These are phyloP conservation scores for Ajuga chamaepitys DNA, from an alignment of 257 asterid species.

Conservation along the genomic window DNA sequence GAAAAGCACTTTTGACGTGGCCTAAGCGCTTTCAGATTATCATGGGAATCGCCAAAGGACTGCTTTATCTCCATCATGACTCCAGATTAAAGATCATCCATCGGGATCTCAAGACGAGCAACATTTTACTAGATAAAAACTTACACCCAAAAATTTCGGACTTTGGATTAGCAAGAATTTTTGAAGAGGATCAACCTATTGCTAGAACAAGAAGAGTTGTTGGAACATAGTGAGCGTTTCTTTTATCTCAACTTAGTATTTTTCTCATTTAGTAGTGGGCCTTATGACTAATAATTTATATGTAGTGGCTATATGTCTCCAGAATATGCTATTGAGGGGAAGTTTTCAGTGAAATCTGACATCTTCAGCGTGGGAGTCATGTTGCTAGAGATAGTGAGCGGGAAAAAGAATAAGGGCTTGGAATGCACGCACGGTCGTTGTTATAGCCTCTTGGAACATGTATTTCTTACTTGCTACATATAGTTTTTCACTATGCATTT, in stretches of 20 bases:
- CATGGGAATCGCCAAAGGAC: slow-evolving; percentile 30
- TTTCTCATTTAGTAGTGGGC: neutral
- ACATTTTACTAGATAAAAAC: slow-evolving; percentile 26
- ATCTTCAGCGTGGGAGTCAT: slow-evolving; percentile 36
- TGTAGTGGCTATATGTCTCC: slow-evolving; percentile 46
- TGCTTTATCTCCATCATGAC: slow-evolving; percentile 34
- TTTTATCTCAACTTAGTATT: too few species aligned
- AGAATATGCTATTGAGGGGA: slow-evolving; percentile 32
- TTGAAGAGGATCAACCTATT: slow-evolving; percentile 16
- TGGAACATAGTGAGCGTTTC: slow-evolving; percentile 31
- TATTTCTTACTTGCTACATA: too few species aligned
- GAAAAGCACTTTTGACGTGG: slow-evolving; percentile 19
- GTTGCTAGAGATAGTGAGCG: slow-evolving; percentile 30
- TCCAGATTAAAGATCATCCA: slow-evolving; percentile 36
- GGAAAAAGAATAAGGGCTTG: slow-evolving; percentile 29
- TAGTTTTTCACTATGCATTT: too few species aligned
- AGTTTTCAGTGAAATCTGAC: slow-evolving; percentile 29
- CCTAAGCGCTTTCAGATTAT: slow-evolving; percentile 24
- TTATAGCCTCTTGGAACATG: too few species aligned
- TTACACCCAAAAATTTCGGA: slow-evolving; percentile 35
- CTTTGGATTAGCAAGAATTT: slow-evolving; percentile 34
- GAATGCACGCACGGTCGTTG: neutral
- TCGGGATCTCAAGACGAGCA: slow-evolving; percentile 39
- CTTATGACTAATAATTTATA: neutral
- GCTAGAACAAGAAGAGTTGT: slow-evolving; percentile 30